Percentiles rank a stretch among this genome's conserved stretches.
phyloP scores from a whole-genome alignment of 345 rosid genomes.

The Populus nigra region DNA sequence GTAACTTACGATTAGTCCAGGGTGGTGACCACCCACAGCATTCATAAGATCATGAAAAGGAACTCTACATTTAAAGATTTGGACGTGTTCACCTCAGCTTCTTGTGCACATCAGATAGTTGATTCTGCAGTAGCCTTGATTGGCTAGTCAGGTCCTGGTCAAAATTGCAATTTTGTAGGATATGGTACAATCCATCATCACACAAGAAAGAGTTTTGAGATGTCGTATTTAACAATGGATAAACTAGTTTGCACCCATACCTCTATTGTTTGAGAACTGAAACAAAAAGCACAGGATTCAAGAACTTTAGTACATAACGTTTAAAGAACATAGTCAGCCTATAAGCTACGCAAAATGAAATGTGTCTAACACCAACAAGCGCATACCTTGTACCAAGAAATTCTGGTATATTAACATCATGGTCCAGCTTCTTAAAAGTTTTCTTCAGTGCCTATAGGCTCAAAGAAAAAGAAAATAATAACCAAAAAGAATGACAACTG shows the following conservation, averaged over 20 bases:
- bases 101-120: conserved; percentile 47
- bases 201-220: conserved; percentile 6
- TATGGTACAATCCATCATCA: conserved; percentile 14
- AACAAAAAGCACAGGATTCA: conserved; percentile 6
- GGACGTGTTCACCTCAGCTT: conserved; percentile 49
- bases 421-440: conserved; percentile 34
- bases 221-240: not conserved
- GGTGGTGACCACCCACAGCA: not conserved
- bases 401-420: conserved; percentile 33
- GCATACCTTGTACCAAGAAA: conserved; percentile 26
- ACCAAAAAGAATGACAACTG: not conserved
- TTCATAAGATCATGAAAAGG: not conserved
- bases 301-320: not conserved
- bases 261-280: conserved; percentile 34
- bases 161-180: conserved; percentile 14
- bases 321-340: too few species aligned
- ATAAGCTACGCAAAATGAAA: not conserved
- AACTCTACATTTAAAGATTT: conserved; percentile 7
- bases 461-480: conserved; percentile 8
- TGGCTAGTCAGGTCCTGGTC: conserved; percentile 48
- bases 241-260: conserved; percentile 6
- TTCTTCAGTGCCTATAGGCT: conserved; percentile 31
- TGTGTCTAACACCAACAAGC: not conserved
- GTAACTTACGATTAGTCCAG: conserved; percentile 9
- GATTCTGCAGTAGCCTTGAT: conserved; percentile 42